Evolutionary conservation across 345 rosid genomes (phyloP), one percentile per base, ranked within the genome.

Genomic region (Syzygium aqueum): DNA sequence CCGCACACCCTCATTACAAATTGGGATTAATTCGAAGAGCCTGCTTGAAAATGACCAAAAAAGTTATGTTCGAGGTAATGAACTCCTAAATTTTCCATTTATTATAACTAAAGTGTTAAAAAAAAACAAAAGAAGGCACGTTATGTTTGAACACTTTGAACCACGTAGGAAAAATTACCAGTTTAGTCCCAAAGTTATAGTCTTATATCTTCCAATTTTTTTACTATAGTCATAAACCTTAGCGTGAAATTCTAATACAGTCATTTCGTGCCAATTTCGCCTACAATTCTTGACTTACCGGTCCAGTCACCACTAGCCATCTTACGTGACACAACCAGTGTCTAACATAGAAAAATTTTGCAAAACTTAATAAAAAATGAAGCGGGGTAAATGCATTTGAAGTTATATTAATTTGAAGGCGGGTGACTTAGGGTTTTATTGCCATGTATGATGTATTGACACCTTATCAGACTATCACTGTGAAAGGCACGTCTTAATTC

Each of bases 141-240:
- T 15, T 15, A 3, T 67, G 25, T 30, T 33, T 16, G 1, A 12
- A 33, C 21, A 5, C 46, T 30, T 67, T 67, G 3, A 67, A 30
- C 23, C 5, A 1, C 0, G 0, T 30, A 1, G 0, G 43, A 0
- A 67, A 33, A 30, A 30, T 67, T 8, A 30, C 6, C 2, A 17
- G 8, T 17, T 30, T 0, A n/a, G 5, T 15, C 19, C 8, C 1
- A 16, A n/a, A 15, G 0, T 1, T 3, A 7, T 30, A 67, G 1
- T 67, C 0, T 17, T 16, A 33, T 8, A 16, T 65, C 2, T 17
- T 67, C 0, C 1, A 4, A 16, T 17, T 67, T 67, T 67, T 33
- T 3, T 0, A 17, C 0, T 0, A 0, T 33, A 17, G 0, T 19
- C 0, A 5, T 19, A 4, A 0, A 33, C 0, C 3, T 17, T 33